Percentiles rank a stretch among this genome's conserved stretches.
Conservation (phyloP, 768 basidiomycete species). For the Rhizopogon vulgaris region DNA sequence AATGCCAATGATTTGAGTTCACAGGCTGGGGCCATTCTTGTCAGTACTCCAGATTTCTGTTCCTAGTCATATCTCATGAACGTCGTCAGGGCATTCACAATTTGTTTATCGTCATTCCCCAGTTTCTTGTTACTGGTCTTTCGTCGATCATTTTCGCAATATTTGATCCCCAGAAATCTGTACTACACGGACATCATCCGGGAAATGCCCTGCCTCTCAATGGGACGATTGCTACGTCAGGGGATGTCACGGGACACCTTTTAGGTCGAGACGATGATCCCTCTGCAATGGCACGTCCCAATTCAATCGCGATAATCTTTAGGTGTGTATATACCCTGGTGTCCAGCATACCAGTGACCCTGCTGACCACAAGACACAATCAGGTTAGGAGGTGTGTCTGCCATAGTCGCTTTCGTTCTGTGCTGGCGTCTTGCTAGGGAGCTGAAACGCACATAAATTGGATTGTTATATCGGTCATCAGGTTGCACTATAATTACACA, state of each 20-base stretch:
- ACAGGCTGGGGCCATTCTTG: slow-evolving; percentile 85
- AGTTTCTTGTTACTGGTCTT: slow-evolving; percentile 86
- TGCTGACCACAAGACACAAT: background rate
- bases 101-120: slow-evolving; percentile 88
- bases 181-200: slow-evolving; percentile 29
- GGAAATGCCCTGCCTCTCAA: slow-evolving; percentile 9
- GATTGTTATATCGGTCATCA: background rate
- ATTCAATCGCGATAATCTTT: slow-evolving; percentile 79
- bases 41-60: slow-evolving; percentile 29
- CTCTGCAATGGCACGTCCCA: slow-evolving; percentile 29
- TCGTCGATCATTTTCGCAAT: slow-evolving; percentile 84
- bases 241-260: slow-evolving; percentile 2
- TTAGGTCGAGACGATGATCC: slow-evolving; percentile 10
- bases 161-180: slow-evolving; percentile 59
- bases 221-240: slow-evolving; percentile 4
- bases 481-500: background rate
- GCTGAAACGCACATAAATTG: slow-evolving; percentile 33
- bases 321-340: slow-evolving; percentile 41
- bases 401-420: slow-evolving; percentile 48
- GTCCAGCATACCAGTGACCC: slow-evolving; percentile 1
- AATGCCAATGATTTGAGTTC: slow-evolving; percentile 46
- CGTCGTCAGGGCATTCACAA: slow-evolving; percentile 83
- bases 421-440: slow-evolving; percentile 50
- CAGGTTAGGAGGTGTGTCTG: slow-evolving; percentile 54
- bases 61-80: background rate